Conservation (phyloP, 1,139 yeast species). For the Torulaspora pretoriensis region DNA sequence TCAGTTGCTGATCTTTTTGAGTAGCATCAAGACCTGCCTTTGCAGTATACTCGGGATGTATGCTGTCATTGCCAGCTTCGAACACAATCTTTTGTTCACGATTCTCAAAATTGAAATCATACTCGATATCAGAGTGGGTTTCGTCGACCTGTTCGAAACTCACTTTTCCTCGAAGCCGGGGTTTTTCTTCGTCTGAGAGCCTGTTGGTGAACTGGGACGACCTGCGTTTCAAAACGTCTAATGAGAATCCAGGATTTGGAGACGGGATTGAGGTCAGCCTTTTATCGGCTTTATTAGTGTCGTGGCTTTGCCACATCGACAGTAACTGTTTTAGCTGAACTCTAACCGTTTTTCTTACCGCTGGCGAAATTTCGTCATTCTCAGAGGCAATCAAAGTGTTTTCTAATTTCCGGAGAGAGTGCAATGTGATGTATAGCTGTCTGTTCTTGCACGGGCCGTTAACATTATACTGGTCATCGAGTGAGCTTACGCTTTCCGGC, state of each 20-base stretch:
- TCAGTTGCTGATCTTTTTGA: conserved; percentile 7
- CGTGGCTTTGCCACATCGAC: conserved; percentile 12
- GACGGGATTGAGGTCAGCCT: conserved; percentile 5
- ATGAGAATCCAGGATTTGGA: conserved; percentile 18
- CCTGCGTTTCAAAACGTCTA: conserved; percentile 18
- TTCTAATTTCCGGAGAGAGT: conserved; percentile 12
- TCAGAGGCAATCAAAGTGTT: conserved; percentile 9
- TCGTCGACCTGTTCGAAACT: conserved; percentile 22
- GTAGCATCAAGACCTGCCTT: not conserved
- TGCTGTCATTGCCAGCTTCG: not conserved
- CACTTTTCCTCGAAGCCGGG: conserved; percentile 17
- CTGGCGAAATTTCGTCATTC: conserved; percentile 6
- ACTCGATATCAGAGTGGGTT: conserved; percentile 18
- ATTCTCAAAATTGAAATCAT: conserved; percentile 9
- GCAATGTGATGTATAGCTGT: conserved; percentile 7
- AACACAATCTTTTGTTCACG: not conserved
- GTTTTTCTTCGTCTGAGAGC: conserved; percentile 1
- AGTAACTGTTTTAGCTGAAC: conserved; percentile 10
- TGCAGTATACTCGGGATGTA: not conserved
- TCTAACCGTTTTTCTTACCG: conserved; percentile 6
- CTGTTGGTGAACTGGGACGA: conserved; percentile 1
- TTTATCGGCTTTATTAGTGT: not conserved
- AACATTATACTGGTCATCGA: not conserved
- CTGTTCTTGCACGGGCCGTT: not conserved
- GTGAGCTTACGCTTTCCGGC: not conserved